A percentile compares a stretch with the other conserved stretches of the same genome.
phyloP scores from a whole-genome alignment of 768 basidiomycete species.

The Rhodotorula babjevae region DNA sequence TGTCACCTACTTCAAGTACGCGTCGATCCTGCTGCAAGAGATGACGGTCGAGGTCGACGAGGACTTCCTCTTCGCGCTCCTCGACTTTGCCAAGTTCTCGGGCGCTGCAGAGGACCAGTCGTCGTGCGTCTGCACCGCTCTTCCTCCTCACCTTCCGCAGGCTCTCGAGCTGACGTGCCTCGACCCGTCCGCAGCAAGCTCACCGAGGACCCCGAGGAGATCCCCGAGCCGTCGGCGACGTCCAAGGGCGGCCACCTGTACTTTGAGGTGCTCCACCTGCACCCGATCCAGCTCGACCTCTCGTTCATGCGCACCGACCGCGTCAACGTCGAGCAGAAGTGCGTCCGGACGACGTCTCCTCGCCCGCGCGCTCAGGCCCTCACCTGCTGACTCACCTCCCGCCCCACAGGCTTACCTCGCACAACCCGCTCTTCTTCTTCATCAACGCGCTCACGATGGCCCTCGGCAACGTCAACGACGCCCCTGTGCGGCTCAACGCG shows the following conservation, averaged over 20 bases:
- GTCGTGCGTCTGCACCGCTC: neutral
- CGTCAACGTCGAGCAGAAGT: constrained; percentile 91
- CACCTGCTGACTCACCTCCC: neutral
- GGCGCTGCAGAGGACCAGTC: constrained; percentile 71
- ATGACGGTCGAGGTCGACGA: constrained; percentile 95
- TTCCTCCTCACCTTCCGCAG: no score
- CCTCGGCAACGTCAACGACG: constrained; percentile 92
- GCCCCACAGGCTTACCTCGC: constrained; percentile 46
- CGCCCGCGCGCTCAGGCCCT: no score
- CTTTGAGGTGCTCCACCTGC: constrained; percentile 90
- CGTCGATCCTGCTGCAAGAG: constrained; percentile 85
- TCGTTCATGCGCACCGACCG: constrained; percentile 97
- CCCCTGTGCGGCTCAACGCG: constrained; percentile 87
- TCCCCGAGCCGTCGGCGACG: constrained; percentile 50
- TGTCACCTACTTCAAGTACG: constrained; percentile 96
- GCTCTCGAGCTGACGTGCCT: no score
- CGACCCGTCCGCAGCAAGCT: neutral
- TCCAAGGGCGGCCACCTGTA: constrained; percentile 65
- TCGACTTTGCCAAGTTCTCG: constrained; percentile 85
- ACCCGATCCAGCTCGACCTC: constrained; percentile 83
- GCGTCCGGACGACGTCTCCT: constrained; percentile 42
- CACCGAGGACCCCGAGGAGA: constrained; percentile 60
- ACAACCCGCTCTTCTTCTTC: constrained; percentile 87
- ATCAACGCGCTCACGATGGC: constrained; percentile 95
- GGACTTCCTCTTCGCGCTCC: constrained; percentile 84